phyloP scores from a whole-genome alignment of 1,284 basidiomycete genomes.

The Leccinum angustisporum region DNA sequence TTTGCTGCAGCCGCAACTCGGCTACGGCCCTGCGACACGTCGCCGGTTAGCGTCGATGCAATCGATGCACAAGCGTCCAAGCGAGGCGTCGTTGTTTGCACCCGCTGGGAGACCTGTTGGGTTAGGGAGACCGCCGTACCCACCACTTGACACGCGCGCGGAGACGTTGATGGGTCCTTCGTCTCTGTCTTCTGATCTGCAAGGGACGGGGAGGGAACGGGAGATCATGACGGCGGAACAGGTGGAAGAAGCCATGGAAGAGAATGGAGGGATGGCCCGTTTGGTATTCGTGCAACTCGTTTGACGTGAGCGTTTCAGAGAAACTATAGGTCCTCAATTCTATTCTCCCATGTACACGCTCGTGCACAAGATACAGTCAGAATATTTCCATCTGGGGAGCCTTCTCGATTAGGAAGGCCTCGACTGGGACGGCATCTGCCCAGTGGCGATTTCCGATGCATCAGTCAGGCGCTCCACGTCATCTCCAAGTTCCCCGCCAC shows the following conservation, averaged over 20 bases:
- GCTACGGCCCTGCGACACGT: slow-evolving; percentile 60
- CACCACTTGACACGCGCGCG: slow-evolving; percentile 23
- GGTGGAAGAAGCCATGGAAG: slow-evolving; percentile 39
- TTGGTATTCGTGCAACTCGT: too few species aligned
- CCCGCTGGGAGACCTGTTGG: slow-evolving; percentile 2
- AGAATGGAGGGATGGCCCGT: slow-evolving; percentile 19
- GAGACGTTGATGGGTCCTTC: slow-evolving; percentile 25
- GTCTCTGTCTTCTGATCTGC: slow-evolving; percentile 36
- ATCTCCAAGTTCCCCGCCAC: too few species aligned
- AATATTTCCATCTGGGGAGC: too few species aligned
- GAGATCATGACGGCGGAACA: slow-evolving; percentile 42
- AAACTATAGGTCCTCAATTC: too few species aligned
- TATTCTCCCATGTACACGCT: too few species aligned
- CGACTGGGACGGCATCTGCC: too few species aligned
- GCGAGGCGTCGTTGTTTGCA: slow-evolving; percentile 11
- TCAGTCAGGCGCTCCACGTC: too few species aligned
- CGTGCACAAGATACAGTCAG: too few species aligned
- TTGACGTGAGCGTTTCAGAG: too few species aligned
- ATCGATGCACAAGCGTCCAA: slow-evolving; percentile 19
- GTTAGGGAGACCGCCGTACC: slow-evolving; percentile 25
- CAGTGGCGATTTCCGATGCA: too few species aligned
- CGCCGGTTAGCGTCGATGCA: slow-evolving; percentile 54
- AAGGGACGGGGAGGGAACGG: neutral
- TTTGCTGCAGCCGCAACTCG: slow-evolving; percentile 28
- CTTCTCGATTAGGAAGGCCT: too few species aligned